phyloP scores from a whole-genome alignment of 192 early-diverging fungal genomes.

The Umbelopsis sp. region DNA sequence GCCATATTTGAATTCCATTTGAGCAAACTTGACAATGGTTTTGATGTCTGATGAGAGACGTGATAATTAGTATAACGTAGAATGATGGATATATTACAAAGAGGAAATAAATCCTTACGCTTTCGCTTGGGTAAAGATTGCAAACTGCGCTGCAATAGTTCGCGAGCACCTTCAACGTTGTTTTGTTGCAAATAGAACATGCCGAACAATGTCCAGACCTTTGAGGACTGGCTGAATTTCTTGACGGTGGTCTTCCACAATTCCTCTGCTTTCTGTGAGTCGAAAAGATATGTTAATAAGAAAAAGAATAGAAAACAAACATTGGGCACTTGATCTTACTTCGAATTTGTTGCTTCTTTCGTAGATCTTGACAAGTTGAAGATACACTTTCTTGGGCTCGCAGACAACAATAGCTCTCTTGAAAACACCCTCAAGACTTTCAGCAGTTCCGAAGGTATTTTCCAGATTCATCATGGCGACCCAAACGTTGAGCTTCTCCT shows the following conservation, averaged over 20 bases:
- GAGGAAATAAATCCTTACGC: slow-evolving; percentile 54
- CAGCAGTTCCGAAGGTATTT: slow-evolving; percentile 89
- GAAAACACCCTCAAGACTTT: slow-evolving; percentile 79
- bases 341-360: slow-evolving; percentile 81
- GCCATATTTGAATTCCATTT: slow-evolving; percentile 97
- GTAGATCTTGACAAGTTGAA: slow-evolving; percentile 89
- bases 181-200: slow-evolving; percentile 76
- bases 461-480: slow-evolving; percentile 95
- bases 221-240: slow-evolving; percentile 87
- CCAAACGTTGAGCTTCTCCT: slow-evolving; percentile 98
- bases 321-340: slow-evolving; percentile 31
- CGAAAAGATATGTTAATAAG: slow-evolving; percentile 6
- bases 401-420: slow-evolving; percentile 83
- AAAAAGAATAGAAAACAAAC: background rate
- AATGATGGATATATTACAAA: background rate
- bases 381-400: slow-evolving; percentile 89
- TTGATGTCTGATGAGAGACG: slow-evolving; percentile 66
- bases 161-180: slow-evolving; percentile 77
- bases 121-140: slow-evolving; percentile 91
- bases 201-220: slow-evolving; percentile 90
- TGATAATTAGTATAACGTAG: slow-evolving; percentile 19
- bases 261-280: slow-evolving; percentile 35
- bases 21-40: slow-evolving; percentile 92
- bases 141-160: slow-evolving; percentile 78
- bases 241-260: slow-evolving; percentile 65